Percentiles rank a stretch among this genome's conserved stretches.
These are phyloP conservation scores for Xylariaceae sp. DNA, from an alignment of 2,329 filamentous ascomycete genomes.

Conservation along the genomic window DNA sequence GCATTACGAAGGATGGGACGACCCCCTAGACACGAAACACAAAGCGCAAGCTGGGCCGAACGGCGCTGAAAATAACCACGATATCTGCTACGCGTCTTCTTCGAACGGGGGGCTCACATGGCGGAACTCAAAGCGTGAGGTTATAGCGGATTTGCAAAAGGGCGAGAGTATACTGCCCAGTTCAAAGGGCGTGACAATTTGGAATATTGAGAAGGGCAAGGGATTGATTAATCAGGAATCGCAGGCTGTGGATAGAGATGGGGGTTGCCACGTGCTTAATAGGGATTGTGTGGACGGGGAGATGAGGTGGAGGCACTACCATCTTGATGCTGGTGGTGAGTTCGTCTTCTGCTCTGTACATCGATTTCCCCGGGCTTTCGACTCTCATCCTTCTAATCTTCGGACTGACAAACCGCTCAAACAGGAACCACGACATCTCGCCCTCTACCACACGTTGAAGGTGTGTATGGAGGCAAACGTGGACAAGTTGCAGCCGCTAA, in stretches of 20 bases:
- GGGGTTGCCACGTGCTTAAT: constrained; percentile 49
- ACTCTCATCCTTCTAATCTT: neutral
- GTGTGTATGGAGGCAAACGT: constrained; percentile 33
- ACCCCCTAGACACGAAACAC: constrained; percentile 38
- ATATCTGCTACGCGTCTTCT: constrained; percentile 49
- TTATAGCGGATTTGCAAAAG: constrained; percentile 34
- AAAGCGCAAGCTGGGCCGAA: constrained; percentile 43
- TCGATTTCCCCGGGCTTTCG: neutral
- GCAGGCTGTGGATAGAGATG: constrained; percentile 43
- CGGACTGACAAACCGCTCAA: neutral
- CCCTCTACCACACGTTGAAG: constrained; percentile 31
- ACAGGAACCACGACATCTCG: constrained; percentile 35
- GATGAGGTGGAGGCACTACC: constrained; percentile 40
- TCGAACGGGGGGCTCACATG: constrained; percentile 43
- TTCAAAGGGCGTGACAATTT: constrained; percentile 41
- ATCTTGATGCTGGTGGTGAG: constrained; percentile 33
- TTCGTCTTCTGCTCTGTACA: neutral
- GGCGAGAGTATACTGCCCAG: constrained; percentile 40
- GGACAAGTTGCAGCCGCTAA: constrained; percentile 36
- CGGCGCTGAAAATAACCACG: constrained; percentile 45
- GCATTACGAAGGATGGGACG: constrained; percentile 41
- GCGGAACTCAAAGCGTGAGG: constrained; percentile 31
- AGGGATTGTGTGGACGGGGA: constrained; percentile 38
- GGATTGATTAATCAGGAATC: constrained; percentile 51
- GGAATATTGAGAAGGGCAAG: constrained; percentile 42